A percentile compares a stretch with the other conserved stretches of the same genome.
Conservation (phyloP, 1,284 basidiomycete species). For the Porodaedalea pini region DNA sequence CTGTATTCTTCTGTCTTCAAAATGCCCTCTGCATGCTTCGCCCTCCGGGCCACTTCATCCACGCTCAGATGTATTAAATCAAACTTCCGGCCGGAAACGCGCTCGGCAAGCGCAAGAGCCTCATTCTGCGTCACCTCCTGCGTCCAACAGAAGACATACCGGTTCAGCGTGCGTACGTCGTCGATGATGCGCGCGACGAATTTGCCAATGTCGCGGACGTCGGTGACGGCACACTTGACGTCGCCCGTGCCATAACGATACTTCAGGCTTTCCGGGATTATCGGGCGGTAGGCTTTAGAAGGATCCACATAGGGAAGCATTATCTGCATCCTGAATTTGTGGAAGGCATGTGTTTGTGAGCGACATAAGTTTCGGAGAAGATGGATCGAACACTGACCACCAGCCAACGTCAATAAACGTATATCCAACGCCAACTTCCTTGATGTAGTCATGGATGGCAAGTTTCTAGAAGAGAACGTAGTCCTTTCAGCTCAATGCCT, state of each 20-base stretch:
- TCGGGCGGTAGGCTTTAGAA: neutral
- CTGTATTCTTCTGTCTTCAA: neutral
- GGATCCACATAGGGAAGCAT: constrained; percentile 6
- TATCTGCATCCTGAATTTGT: constrained; percentile 6
- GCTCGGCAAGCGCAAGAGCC: neutral
- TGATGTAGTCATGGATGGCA: too few species aligned
- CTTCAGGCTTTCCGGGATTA: too few species aligned
- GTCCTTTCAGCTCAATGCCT: constrained; percentile 12
- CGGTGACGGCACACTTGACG: too few species aligned
- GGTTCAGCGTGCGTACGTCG: constrained; percentile 28
- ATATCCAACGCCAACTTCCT: too few species aligned
- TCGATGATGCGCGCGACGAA: constrained; percentile 19
- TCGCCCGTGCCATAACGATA: too few species aligned
- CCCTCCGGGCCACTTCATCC: neutral
- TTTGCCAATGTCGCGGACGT: constrained; percentile 19
- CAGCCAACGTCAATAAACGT: too few species aligned
- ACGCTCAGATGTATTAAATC: neutral
- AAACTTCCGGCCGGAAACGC: neutral
- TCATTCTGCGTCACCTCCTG: constrained; percentile 20
- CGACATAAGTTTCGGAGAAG: neutral
- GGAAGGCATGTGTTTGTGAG: neutral
- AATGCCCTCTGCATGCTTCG: constrained; percentile 6
- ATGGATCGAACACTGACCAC: constrained; percentile 13
- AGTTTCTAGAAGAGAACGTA: constrained; percentile 19
- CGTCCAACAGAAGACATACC: constrained; percentile 28